Evolutionary conservation across 495 filamentous ascomycete species (phyloP).

Genomic region (Cercophora samala): DNA sequence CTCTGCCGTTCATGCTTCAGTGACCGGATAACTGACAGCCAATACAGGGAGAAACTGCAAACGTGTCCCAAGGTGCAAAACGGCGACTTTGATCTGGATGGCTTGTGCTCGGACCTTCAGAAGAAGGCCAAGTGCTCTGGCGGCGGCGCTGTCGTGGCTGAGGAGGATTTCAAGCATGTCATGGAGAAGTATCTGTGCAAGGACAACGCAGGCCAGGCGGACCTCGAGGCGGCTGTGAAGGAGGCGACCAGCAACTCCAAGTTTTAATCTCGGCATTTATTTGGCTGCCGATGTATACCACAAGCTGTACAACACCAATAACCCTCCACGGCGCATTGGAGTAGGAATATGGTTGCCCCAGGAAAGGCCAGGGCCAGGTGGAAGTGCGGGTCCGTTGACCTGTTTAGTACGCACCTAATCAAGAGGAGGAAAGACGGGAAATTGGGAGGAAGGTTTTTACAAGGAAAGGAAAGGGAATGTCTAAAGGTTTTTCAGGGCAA

Average conservation of each 20-base stretch:
- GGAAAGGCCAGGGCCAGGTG: no score
- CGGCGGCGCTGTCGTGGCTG: slow-evolving; percentile 82
- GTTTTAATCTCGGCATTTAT: neutral
- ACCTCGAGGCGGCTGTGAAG: neutral
- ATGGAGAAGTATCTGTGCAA: slow-evolving; percentile 56
- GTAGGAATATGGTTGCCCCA: neutral
- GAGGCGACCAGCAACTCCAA: neutral
- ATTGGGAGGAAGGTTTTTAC: neutral
- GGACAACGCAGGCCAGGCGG: slow-evolving; percentile 14
- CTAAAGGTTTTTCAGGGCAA: neutral
- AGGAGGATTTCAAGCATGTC: slow-evolving; percentile 81
- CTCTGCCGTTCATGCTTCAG: neutral
- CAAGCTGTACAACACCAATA: neutral
- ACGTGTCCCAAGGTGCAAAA: slow-evolving; percentile 79
- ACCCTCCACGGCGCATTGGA: neutral
- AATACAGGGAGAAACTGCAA: slow-evolving; percentile 82
- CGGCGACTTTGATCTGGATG: slow-evolving; percentile 89
- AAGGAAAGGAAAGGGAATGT: neutral
- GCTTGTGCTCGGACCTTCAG: slow-evolving; percentile 87
- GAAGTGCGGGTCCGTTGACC: no score
- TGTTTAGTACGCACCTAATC: neutral
- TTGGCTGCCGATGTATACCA: neutral
- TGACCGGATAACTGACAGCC: slow-evolving; percentile 18
- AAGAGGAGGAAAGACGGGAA: neutral
- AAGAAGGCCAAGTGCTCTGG: slow-evolving; percentile 96